phyloP scores from a whole-genome alignment of 495 filamentous ascomycete species.

The Opeltia flavorubescens region DNA sequence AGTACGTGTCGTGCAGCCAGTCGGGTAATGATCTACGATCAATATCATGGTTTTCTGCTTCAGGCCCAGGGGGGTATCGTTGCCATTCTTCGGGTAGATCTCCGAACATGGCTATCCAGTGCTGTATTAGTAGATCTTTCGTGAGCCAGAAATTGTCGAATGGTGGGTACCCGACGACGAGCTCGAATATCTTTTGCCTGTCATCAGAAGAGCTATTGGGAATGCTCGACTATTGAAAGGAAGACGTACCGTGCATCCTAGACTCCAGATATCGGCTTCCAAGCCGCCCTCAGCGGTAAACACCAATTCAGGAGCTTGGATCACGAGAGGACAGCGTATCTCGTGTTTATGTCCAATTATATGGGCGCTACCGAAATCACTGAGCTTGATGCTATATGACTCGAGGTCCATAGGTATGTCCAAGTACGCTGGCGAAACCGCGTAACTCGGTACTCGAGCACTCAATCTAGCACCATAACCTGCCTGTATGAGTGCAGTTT shows the following conservation, averaged over 20 bases:
- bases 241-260: constrained; percentile 8
- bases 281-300: constrained; percentile 6
- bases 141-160: constrained; percentile 10
- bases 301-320: constrained; percentile 8
- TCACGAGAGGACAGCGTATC: constrained; percentile 6
- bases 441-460: constrained; percentile 1
- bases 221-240: background rate
- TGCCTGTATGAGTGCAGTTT: constrained; percentile 1
- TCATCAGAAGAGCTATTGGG: constrained; percentile 3
- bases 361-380: constrained; percentile 10
- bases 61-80: background rate
- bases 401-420: background rate
- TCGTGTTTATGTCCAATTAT: constrained; percentile 3
- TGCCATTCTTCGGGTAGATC: constrained; percentile 9
- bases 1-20: constrained; percentile 10
- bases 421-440: constrained; percentile 1
- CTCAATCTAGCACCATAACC: constrained; percentile 4
- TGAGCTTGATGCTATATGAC: constrained; percentile 4
- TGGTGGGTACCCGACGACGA: constrained; percentile 11
- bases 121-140: constrained; percentile 5
- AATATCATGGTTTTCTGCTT: background rate
- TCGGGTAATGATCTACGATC: constrained; percentile 3
- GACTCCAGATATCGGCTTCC: constrained; percentile 8
- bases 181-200: constrained; percentile 8
- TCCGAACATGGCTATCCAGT: constrained; percentile 11